Base-by-base conservation (phyloP, 345 rosid species). In the Mercurialis annua region DNA sequence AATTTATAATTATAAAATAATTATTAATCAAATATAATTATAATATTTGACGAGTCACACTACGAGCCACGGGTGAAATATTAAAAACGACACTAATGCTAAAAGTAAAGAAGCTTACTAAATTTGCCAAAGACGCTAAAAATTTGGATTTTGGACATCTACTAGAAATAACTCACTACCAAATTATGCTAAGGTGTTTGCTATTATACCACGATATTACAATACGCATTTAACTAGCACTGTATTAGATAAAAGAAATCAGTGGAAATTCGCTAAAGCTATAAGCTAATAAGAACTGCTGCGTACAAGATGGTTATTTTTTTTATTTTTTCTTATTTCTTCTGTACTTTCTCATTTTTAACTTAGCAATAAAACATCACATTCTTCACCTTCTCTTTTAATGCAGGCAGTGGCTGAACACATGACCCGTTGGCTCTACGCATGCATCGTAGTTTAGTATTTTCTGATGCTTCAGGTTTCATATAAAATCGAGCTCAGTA, bases 401-500 rank as follows among this genome's bases (percentile, higher is more conserved):
- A 18, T 16, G 70, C 58, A 0, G 76, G 78, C 29, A 74, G 24
- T 6, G 74, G 73, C 1, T 64, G 57, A 11, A 71, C 75, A 10
- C 29, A 42, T 0, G 77, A 43, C 14, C 63, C 68, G 5, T 69
- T 57, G 20, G 40, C 59, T 5, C 53, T 15, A 16, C 64, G 51
- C 14, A 67, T 49, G 20, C 34, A 20, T 0, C 6, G 51, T 47
- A 56, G 63, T 58, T 69, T 67, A 1, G 62, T 47, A 59, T 55
- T 74, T 20, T 71, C 81, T 12, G 76, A 36, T 1, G 66, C 50
- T 2, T 70, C 81, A 3, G 74, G 69, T 36, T 77, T 75, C 74
- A 70, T 73, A 54, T 73, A 77, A 73, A 69, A 77, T 46, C 81
- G 74, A 48, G 77, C 81, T 57, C 77, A 65, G 40, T 68, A 77